Evolutionary conservation across 495 filamentous ascomycete genomes (phyloP), one percentile per base, ranked within the genome.

Genomic region (Penicillium canescens): DNA sequence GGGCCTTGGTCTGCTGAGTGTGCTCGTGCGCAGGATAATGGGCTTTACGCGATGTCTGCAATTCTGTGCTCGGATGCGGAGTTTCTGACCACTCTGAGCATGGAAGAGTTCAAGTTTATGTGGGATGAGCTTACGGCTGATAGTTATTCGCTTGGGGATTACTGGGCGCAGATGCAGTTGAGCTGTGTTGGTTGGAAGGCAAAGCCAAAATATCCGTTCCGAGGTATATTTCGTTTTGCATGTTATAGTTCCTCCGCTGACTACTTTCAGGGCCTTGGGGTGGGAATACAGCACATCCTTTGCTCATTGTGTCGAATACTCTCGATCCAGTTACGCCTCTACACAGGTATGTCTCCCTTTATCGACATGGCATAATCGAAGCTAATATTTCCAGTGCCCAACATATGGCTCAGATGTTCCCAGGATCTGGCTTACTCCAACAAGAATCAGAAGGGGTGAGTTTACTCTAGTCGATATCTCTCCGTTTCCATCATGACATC

Each of bases 61-160:
- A 84, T 91, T 37, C 66, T 86, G 1, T 91, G 88, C 57, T 69
- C 79, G 0, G 88, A 92, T 63, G 78, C 77, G 0, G 74, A 76
- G 24, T 72, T 71, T 13, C 57, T 82, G 49, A 67, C 67, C 6
- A 59, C 61, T 2, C 56, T 71, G 2, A 76, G 74, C 4, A 50
- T 73, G 1, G 60, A 70, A 1, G 59, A 62, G 2, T 88, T 90
- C 46, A 52, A 61, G 3, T 44, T 59, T 1, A 78, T 82, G 50
- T 77, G 80, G 56, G 40, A 67, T 24, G 36, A 65, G 8, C 66
- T 88, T 3, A 61, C 63, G 6, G 48, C 58, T 3, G 77, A 84
- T 28, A 85, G 81, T 53, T 54, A 65, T 0, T 63, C 68, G 0
- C 62, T 81, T 3, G 87, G 86, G 0, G 81, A 82, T 24, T 80